Evolutionary conservation across 2,329 filamentous ascomycete species (phyloP), one percentile per base, ranked within the genome.

Genomic region (Cladosporium sp.): DNA sequence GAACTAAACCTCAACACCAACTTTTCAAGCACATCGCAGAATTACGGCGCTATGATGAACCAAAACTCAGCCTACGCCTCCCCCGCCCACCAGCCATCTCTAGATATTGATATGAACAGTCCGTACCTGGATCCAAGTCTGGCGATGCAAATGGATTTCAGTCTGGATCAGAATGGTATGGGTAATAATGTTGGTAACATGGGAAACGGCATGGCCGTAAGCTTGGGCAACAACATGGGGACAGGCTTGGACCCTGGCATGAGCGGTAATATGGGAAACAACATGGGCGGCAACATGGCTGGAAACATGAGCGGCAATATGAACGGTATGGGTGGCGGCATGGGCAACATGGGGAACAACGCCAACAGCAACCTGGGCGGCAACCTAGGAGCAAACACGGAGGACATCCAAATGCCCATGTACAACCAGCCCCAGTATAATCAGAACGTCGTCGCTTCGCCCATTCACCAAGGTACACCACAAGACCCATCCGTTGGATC

Each of bases 61-160:
- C 64, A 68, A 1, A 67, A 62, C 33, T 70, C 73, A 18, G 63
- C 69, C 11, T 77, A 73, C 62, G 68, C 70, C 32, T 75, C 75
- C 10, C 71, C 74, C 9, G 65, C 73, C 37, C 66, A 73, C 54
- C 62, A 62, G 11, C 65, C 61, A 10, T 61, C 56, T 16, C 58
- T 77, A 42, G 73, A 75, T 43, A 66, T 77, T 65, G 67, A 69
- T 51, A 71, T 77, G 61, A 61, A 59, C 22, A 72, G 68, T 56
- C 69, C 73, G 1, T 77, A 72, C 56, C 55, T 67, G 16, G 66
- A 71, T 34, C 63, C 64, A 37, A 60, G 57, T 49, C 66, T 76
- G 60, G 60, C 64, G 43, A 73, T 77, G 69, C 57, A 68, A 11
- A 67, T 76, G 57, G 73, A 76, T 51, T 73, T 73, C 41, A 58